Conservation (phyloP, 1,284 basidiomycete genomes). For the Microbotryum violaceum region DNA sequence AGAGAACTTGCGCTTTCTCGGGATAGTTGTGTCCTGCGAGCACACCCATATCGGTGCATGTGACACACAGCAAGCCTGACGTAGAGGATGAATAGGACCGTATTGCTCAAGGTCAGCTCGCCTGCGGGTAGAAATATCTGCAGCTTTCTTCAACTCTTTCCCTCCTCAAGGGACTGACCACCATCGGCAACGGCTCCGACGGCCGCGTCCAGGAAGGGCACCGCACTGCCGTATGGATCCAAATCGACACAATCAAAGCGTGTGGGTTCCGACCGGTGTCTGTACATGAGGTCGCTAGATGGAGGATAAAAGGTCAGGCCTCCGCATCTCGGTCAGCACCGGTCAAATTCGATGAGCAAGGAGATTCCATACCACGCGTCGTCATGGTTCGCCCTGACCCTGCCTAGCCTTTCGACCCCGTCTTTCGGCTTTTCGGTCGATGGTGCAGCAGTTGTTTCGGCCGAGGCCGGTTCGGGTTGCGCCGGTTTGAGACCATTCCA, state of each 20-base stretch:
- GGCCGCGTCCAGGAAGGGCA: constrained; percentile 93
- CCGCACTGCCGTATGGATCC: constrained; percentile 95
- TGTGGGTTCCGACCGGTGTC: constrained; percentile 61
- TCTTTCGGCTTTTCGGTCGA: constrained; percentile 24
- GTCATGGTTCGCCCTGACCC: constrained; percentile 74
- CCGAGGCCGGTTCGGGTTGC: neutral
- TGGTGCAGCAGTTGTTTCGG: constrained; percentile 1
- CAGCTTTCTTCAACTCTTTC: neutral
- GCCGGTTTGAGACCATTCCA: constrained; percentile 66
- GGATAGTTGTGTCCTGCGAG: constrained; percentile 90
- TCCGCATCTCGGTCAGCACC: neutral
- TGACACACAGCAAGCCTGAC: constrained; percentile 81
- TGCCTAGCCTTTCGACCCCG: constrained; percentile 43
- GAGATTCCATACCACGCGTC: constrained; percentile 69
- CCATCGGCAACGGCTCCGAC: constrained; percentile 84
- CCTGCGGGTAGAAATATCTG: too few species aligned
- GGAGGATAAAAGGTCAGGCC: neutral
- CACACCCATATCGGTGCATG: constrained; percentile 92
- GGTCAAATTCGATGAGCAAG: neutral
- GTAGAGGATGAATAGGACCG: neutral
- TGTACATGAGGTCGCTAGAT: constrained; percentile 77
- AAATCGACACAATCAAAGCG: constrained; percentile 92
- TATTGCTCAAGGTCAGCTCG: neutral
- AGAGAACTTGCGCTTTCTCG: constrained; percentile 72
- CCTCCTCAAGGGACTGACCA: constrained; percentile 47